phyloP scores from a whole-genome alignment of 495 filamentous ascomycete species.

The Daldinia grandis region DNA sequence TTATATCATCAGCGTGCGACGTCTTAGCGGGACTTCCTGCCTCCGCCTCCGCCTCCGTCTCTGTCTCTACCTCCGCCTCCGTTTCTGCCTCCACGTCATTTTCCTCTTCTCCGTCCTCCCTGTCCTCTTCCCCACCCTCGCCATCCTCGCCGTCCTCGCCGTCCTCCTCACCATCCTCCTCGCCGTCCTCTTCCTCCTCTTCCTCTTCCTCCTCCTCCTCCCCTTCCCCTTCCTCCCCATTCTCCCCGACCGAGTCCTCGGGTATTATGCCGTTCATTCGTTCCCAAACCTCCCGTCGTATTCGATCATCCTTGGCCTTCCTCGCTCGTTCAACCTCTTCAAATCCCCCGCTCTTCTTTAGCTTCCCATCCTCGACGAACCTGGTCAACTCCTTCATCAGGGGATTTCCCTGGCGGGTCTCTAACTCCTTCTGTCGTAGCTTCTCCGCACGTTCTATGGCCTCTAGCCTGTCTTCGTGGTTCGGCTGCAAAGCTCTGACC shows the following conservation, averaged over 20 bases:
- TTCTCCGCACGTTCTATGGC: slow-evolving; percentile 96
- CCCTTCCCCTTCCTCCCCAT: background rate
- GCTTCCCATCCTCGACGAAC: slow-evolving; percentile 89
- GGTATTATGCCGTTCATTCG: slow-evolving; percentile 37
- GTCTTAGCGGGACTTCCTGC: background rate
- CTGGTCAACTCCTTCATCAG: slow-evolving; percentile 87
- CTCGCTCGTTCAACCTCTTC: slow-evolving; percentile 91
- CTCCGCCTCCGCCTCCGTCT: slow-evolving; percentile 4
- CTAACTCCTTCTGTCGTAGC: slow-evolving; percentile 84
- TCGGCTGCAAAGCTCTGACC: slow-evolving; percentile 92
- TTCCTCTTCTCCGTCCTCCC: too few species aligned
- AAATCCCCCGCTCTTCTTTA: slow-evolving; percentile 95
- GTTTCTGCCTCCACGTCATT: too few species aligned
- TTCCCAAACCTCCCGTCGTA: slow-evolving; percentile 76
- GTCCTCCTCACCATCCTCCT: background rate
- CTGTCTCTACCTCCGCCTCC: background rate
- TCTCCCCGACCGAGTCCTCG: slow-evolving; percentile 24
- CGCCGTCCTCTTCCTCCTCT: background rate
- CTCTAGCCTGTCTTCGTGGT: slow-evolving; percentile 90
- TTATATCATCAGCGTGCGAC: slow-evolving; percentile 25
- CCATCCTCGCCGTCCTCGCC: background rate
- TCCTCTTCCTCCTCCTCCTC: background rate
- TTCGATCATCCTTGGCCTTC: slow-evolving; percentile 85
- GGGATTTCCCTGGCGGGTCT: slow-evolving; percentile 75
- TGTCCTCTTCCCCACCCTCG: slow-evolving; percentile 12